Base-by-base conservation (phyloP, 768 basidiomycete genomes). In the Mycena vitilis region DNA sequence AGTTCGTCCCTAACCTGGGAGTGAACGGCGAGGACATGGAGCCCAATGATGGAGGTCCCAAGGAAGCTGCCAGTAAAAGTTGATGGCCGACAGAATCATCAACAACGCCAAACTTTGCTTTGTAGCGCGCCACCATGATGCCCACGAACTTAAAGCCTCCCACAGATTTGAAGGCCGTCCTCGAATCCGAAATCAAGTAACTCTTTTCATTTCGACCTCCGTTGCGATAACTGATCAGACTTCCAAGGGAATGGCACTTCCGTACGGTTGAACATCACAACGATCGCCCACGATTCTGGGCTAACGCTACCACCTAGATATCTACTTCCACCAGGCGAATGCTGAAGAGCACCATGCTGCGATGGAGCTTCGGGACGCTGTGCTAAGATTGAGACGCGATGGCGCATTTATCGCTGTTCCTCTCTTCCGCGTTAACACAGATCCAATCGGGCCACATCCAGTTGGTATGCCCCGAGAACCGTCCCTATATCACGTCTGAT, bases 341-440 rank as follows among this genome's bases (percentile, higher is more conserved):
- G 78, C 83, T 0, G 81, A 82, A 4, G 87, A 92, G 68, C 88
- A 89, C 58, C 82, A 86, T 47, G 89, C 86, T 30, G 92, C 92
- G 1, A 83, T 93, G 5, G 84, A 88, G 45, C 82, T 94, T 45
- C 84, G 91, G 0, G 91, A 94, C 73, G 88, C 92, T 6, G 88
- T 94, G 9, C 81, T 94, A 40, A 84, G 88, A 9, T 82, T 94
- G 52, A 83, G 93, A 42, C 83, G 88, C 18, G 90, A 92, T 59
- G 92, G 92, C 2, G 92, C 92, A 2, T 94, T 94, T 71, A 87
- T 94, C 11, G 93, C 92, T 2, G 93, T 93, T 2, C 93, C 93
- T 12, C 81, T 91, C 23, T 91, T 85, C 75, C 85, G 89, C 37
- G 90, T 94, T 34, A 92, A 94, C 75, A 84, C 81, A 3, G 85